Conservation (phyloP, 805 yeast genomes). For the Candida incommunis region DNA sequence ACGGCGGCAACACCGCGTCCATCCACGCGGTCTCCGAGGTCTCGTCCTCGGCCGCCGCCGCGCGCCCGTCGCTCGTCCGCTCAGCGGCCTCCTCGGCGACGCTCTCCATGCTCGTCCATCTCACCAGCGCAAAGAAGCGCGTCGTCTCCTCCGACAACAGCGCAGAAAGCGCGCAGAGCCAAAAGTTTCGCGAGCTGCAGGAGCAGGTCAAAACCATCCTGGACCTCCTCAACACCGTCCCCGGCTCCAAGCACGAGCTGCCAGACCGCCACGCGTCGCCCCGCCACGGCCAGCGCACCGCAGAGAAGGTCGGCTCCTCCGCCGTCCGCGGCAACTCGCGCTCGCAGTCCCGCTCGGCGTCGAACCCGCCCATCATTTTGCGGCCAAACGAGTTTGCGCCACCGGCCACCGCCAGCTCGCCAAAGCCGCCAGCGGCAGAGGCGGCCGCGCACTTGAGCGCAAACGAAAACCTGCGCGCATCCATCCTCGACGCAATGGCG, state of each 20-base stretch:
- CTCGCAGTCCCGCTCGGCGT: neutral
- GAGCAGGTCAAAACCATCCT: conserved; percentile 9
- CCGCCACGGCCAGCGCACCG: neutral
- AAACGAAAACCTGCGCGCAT: neutral
- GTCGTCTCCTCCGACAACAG: neutral
- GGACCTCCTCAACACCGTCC: conserved; percentile 25
- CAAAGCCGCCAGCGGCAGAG: too few relatives aligned
- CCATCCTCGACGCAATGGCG: neutral
- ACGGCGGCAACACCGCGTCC: too few relatives aligned
- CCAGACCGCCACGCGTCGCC: neutral
- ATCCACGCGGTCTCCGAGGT: neutral
- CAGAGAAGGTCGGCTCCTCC: neutral
- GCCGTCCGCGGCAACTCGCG: neutral
- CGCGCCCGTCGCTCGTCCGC: neutral
- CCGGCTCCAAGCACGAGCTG: neutral
- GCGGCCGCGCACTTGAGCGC: neutral
- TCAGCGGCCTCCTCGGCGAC: neutral
- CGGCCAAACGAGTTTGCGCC: neutral
- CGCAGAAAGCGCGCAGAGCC: neutral
- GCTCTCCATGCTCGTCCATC: neutral
- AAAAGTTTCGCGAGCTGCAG: too few relatives aligned
- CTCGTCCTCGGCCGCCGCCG: neutral
- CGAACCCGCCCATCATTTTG: conserved; percentile 1
- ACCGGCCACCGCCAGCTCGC: neutral
- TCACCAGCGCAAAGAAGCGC: neutral